These are phyloP conservation scores for Corrigiola litoralis DNA, from an alignment of 179 eudicot species.

Conservation along the genomic window DNA sequence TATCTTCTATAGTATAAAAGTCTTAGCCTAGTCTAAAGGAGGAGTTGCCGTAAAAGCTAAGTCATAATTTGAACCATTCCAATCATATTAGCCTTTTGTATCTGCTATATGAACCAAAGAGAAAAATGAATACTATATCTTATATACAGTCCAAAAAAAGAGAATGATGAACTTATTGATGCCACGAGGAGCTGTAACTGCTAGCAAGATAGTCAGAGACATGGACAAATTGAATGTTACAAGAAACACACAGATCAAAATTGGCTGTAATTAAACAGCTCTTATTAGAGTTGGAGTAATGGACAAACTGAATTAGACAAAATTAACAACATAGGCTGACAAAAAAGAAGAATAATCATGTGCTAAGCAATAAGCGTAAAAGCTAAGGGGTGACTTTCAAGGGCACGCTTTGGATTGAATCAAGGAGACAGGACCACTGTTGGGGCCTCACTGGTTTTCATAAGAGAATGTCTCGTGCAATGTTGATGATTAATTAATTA, in stretches of 20 bases:
- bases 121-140: neutral
- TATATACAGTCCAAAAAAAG: conserved; percentile 12
- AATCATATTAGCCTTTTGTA: too few relatives aligned
- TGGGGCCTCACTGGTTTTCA: conserved; percentile 35
- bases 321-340: conserved; percentile 29
- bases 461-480: conserved; percentile 57
- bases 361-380: conserved; percentile 56
- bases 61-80: neutral
- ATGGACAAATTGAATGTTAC: conserved; percentile 30
- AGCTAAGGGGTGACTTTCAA: conserved; percentile 46
- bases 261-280: neutral
- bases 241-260: conserved; percentile 23
- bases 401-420: conserved; percentile 94
- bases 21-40: too few relatives aligned
- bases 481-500: conserved; percentile 13
- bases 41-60: too few relatives aligned
- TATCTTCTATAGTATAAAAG: too few relatives aligned
- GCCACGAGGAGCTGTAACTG: neutral
- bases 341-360: conserved; percentile 58
- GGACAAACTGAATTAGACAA: conserved; percentile 25
- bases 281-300: neutral
- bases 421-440: conserved; percentile 72
- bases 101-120: too few relatives aligned
- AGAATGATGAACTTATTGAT: conserved; percentile 11
- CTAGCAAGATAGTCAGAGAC: conserved; percentile 4